Percentiles rank a stretch among this genome's conserved stretches.
These are phyloP conservation scores for Rauvolfia tetraphylla DNA, from an alignment of 257 asterid genomes.

Conservation along the genomic window DNA sequence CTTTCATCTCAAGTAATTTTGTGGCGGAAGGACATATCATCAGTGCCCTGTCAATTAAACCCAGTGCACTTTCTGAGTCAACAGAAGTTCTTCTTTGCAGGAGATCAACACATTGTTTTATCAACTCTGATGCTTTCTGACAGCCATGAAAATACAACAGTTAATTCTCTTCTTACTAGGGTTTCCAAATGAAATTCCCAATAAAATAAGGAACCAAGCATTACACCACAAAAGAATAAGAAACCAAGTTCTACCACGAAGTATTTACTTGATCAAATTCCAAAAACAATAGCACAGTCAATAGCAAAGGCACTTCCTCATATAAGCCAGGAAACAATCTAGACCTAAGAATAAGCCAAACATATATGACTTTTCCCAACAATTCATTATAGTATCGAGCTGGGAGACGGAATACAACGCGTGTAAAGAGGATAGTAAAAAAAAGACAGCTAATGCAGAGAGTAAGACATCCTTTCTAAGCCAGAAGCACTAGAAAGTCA, in stretches of 20 bases:
- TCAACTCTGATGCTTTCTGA: conserved; percentile 71
- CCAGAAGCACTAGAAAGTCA: not conserved
- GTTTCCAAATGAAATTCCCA: conserved; percentile 11
- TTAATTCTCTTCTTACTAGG: conserved; percentile 4
- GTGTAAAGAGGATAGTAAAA: not conserved
- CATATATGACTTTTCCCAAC: not conserved
- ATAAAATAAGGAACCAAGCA: not conserved
- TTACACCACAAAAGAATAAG: not conserved
- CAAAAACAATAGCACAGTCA: not conserved
- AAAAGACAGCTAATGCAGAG: not conserved
- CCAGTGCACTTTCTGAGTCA: conserved; percentile 62
- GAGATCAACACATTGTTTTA: conserved; percentile 55
- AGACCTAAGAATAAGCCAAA: not conserved
- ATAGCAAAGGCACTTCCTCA: not conserved
- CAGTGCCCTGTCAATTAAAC: conserved; percentile 67
- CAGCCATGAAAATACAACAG: conserved; percentile 20
- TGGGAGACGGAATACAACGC: not conserved
- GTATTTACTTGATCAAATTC: not conserved
- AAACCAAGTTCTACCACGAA: not conserved
- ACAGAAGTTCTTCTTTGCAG: conserved; percentile 44
- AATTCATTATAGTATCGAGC: not conserved
- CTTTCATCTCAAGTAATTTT: conserved; percentile 71
- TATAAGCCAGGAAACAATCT: not conserved
- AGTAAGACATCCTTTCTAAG: not conserved
- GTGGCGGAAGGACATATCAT: conserved; percentile 64